Base-by-base conservation (phyloP, 2,329 filamentous ascomycete genomes). In the Fusarium stilboides region DNA sequence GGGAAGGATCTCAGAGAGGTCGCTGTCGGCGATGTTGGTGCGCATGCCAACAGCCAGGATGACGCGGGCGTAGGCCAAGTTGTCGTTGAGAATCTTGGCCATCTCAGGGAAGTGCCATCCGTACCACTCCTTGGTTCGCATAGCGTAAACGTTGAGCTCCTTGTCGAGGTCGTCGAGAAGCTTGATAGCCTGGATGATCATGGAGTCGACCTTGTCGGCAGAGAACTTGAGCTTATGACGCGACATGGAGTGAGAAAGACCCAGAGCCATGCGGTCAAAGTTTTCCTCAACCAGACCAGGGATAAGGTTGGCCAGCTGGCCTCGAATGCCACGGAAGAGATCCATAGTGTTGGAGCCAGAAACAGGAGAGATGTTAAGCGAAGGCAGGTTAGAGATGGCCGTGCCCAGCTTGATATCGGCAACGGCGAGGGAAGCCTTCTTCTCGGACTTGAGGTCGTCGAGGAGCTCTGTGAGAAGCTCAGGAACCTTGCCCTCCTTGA, bases 61-160 rank as follows among this genome's bases (percentile, higher is more conserved):
- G 61, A 99, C 91, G 72, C 91, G 91, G 63, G 94, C 91, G 80
- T 97, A 99, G 70, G 94, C 94, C 68, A 97, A 85, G 83, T 99
- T 99, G 87, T 99, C 96, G 81, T 97, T 97, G 74, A 98, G 87
- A 77, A 98, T 97, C 84, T 94, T 95, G 77, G 93, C 94, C 87
- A 99, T 90, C 85, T 99, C 96, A 40, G 96, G 96, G 86, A 98
- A 99, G 83, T 98, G 96, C 96, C 96, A 99, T 77, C 96, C 96
- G 80, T 99, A 99, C 96, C 96, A 99, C 82, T 99, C 96, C 89
- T 98, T 98, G 67, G 98, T 94, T 80, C 96, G 89, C 96, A 99
- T 99, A 70, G 96, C 95, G 79, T 98, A 98, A 75, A 93, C 96
- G 86, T 99, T 99, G 70, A 99, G 86, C 83, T 99, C 96, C 87